phyloP scores from a whole-genome alignment of 2,329 filamentous ascomycete genomes.

The Rosellinia necatrix region DNA sequence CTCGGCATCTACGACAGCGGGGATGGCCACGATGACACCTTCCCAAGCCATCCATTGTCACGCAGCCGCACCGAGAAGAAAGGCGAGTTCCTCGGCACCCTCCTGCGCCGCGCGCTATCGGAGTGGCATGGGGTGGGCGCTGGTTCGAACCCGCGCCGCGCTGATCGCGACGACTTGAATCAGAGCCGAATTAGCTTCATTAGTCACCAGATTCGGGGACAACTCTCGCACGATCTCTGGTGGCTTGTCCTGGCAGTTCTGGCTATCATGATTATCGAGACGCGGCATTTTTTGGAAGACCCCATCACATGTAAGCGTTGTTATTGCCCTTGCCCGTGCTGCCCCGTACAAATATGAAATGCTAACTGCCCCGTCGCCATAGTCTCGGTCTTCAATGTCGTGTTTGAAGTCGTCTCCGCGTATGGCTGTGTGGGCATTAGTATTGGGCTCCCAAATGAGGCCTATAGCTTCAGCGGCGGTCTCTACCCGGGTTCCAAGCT shows the following conservation, averaged over 20 bases:
- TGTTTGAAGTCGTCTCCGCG: slow-evolving; percentile 60
- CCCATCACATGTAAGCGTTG: slow-evolving; percentile 49
- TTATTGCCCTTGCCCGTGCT: not conserved
- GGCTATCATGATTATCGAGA: slow-evolving; percentile 64
- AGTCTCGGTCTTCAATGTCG: slow-evolving; percentile 61
- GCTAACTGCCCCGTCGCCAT: not conserved
- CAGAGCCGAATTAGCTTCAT: slow-evolving; percentile 55
- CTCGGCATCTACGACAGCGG: slow-evolving; percentile 51
- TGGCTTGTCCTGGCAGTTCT: slow-evolving; percentile 64
- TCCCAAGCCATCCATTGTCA: slow-evolving; percentile 22
- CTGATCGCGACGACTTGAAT: slow-evolving; percentile 6
- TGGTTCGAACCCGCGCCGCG: slow-evolving; percentile 20
- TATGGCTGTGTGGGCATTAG: slow-evolving; percentile 66
- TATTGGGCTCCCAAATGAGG: slow-evolving; percentile 55
- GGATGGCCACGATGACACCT: slow-evolving; percentile 28
- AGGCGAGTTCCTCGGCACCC: slow-evolving; percentile 26
- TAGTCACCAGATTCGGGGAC: slow-evolving; percentile 60
- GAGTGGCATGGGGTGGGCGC: slow-evolving; percentile 40
- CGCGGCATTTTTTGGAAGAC: slow-evolving; percentile 55
- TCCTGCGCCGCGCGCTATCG: slow-evolving; percentile 31
- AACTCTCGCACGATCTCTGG: slow-evolving; percentile 69
- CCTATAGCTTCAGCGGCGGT: slow-evolving; percentile 60
- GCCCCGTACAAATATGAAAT: not conserved
- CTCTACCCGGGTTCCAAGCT: slow-evolving; percentile 61
- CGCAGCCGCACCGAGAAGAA: slow-evolving; percentile 25